These are phyloP conservation scores for Thoreauomyces humboldtii DNA, from an alignment of 192 early-diverging fungal genomes.

Conservation along the genomic window DNA sequence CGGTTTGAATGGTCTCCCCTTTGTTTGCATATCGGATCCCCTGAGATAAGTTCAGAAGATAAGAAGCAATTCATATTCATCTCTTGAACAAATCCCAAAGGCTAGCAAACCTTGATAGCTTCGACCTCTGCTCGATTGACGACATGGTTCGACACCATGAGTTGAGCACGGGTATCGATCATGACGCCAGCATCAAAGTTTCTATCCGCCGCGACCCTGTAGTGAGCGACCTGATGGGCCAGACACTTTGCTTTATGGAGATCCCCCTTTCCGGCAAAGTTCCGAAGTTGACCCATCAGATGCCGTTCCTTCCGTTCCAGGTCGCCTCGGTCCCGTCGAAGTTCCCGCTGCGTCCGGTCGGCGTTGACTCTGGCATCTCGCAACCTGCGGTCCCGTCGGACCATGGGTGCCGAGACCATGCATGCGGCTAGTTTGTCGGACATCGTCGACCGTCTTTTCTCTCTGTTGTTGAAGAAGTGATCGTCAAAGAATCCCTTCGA, in stretches of 20 bases:
- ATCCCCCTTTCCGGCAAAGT: conserved; percentile 36
- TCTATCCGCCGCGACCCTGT: conserved; percentile 33
- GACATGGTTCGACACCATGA: conserved; percentile 44
- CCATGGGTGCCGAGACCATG: conserved; percentile 24
- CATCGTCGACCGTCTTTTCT: too few relatives aligned
- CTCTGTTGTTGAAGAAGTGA: too few relatives aligned
- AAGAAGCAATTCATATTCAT: background rate
- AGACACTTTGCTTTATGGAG: conserved; percentile 44
- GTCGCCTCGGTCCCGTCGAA: conserved; percentile 39
- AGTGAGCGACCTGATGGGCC: conserved; percentile 39
- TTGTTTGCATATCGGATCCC: conserved; percentile 39
- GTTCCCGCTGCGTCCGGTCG: conserved; percentile 33
- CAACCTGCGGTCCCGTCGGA: conserved; percentile 29
- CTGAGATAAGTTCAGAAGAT: background rate
- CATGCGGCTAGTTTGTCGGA: too few relatives aligned
- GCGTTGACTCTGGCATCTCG: conserved; percentile 37
- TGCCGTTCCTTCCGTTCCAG: conserved; percentile 43
- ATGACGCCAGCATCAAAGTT: conserved; percentile 43
- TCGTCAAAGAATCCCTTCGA: too few relatives aligned
- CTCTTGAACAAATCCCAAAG: background rate
- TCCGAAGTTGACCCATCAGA: conserved; percentile 36
- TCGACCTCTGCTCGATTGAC: conserved; percentile 47
- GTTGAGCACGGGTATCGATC: conserved; percentile 42
- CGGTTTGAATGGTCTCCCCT: conserved; percentile 31
- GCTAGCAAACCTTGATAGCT: conserved; percentile 35